Percentiles rank a stretch among this genome's conserved stretches.
phyloP scores from a whole-genome alignment of 192 early-diverging fungal genomes.

The Podila clonocystis region DNA sequence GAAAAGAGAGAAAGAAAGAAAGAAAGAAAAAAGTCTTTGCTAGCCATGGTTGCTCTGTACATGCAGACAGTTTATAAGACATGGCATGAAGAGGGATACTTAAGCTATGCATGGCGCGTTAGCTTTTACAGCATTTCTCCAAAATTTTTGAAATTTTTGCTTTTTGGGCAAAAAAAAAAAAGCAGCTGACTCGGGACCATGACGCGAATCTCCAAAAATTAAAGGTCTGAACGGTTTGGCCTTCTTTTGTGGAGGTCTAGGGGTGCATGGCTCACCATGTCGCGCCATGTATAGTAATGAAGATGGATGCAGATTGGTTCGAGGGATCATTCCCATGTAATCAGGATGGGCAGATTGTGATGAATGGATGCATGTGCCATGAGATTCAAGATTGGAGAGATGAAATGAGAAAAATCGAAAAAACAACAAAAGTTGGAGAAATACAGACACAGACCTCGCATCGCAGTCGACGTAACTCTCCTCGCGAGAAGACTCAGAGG shows the following conservation, averaged over 20 bases:
- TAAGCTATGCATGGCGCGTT: too few species aligned
- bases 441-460: not conserved
- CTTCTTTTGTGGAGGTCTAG: too few species aligned
- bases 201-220: too few species aligned
- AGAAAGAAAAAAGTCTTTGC: not conserved
- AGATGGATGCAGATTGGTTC: not conserved
- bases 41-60: too few species aligned
- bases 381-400: not conserved
- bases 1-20: not conserved
- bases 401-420: not conserved
- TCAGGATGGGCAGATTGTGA: not conserved
- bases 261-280: too few species aligned
- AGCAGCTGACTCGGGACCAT: too few species aligned
- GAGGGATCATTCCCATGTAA: not conserved
- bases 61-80: not conserved
- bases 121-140: too few species aligned
- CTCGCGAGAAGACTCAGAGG: not conserved
- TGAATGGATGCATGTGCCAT: not conserved
- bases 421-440: not conserved
- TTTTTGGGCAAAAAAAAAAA: too few species aligned
- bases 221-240: too few species aligned
- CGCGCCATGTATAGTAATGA: not conserved
- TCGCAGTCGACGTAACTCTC: conserved; percentile 1
- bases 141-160: too few species aligned
- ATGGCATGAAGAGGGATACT: not conserved